A percentile compares a stretch with the other conserved stretches of the same genome.
Conservation (phyloP, 106 monocot species). For the Allium sativum region DNA sequence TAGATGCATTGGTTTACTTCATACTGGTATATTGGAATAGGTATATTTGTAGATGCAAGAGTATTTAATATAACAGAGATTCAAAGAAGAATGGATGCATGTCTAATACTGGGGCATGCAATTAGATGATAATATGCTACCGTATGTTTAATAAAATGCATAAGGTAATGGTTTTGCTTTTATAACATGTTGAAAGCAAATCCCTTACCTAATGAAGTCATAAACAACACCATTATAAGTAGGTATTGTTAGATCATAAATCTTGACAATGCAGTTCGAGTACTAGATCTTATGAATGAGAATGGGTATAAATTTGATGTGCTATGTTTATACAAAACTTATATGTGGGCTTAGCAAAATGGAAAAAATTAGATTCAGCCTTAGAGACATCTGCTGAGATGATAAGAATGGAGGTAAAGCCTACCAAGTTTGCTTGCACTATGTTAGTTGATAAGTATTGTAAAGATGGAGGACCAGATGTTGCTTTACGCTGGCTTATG, state of each 20-base stretch:
- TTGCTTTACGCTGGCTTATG: slow-evolving; percentile 42
- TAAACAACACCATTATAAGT: slow-evolving; percentile 70
- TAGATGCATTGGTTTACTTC: no score
- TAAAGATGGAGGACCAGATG: slow-evolving; percentile 53
- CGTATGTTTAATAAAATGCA: slow-evolving; percentile 34
- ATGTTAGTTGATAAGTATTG: slow-evolving; percentile 65
- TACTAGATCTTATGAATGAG: slow-evolving; percentile 70
- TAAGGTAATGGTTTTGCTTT: slow-evolving; percentile 65
- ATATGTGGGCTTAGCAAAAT: slow-evolving; percentile 58
- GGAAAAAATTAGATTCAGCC: slow-evolving; percentile 52
- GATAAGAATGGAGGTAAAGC: slow-evolving; percentile 34
- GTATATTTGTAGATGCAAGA: slow-evolving; percentile 25
- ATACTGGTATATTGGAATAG: no score
- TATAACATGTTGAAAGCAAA: slow-evolving; percentile 49
- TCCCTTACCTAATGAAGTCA: slow-evolving; percentile 48
- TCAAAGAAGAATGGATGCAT: slow-evolving; percentile 18
- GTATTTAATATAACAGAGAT: slow-evolving; percentile 61
- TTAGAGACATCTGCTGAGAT: slow-evolving; percentile 41
- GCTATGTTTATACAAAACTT: slow-evolving; percentile 69
- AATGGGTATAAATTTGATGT: slow-evolving; percentile 50
- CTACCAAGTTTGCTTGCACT: slow-evolving; percentile 63
- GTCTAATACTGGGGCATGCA: slow-evolving; percentile 49
- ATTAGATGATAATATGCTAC: slow-evolving; percentile 67
- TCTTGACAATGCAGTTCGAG: slow-evolving; percentile 45
- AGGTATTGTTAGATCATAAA: slow-evolving; percentile 62